phyloP scores from a whole-genome alignment of 495 filamentous ascomycete genomes.

The Aspergillus conjunctus region DNA sequence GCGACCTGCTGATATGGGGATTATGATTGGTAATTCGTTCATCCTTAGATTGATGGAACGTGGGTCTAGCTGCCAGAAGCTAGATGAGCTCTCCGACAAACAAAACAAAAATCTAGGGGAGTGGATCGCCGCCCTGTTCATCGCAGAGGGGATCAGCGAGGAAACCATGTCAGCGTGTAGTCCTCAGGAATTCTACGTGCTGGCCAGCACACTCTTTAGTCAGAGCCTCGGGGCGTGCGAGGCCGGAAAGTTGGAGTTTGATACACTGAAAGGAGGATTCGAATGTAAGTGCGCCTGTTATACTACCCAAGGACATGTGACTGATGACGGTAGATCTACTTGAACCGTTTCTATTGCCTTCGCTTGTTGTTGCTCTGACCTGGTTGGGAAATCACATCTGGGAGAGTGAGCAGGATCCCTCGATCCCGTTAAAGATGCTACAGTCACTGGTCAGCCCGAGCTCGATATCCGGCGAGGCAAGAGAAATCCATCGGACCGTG shows the following conservation, averaged over 20 bases:
- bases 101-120: conserved; percentile 75
- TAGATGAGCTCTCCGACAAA: conserved; percentile 68
- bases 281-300: conserved; percentile 65
- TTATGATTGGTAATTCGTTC: conserved; percentile 65
- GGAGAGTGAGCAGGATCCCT: conserved; percentile 61
- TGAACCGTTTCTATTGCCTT: conserved; percentile 86
- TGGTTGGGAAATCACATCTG: conserved; percentile 85
- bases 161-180: conserved; percentile 90
- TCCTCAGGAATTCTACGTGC: conserved; percentile 89
- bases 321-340: conserved; percentile 63
- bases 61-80: conserved; percentile 60
- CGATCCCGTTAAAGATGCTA: conserved; percentile 68
- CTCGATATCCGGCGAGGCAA: conserved; percentile 77
- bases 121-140: conserved; percentile 89
- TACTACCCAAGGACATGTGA: not conserved
- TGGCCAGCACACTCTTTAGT: conserved; percentile 86
- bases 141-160: conserved; percentile 78
- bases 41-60: conserved; percentile 72
- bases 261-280: conserved; percentile 81
- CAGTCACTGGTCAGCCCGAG: conserved; percentile 73
- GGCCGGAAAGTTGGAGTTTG: conserved; percentile 69
- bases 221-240: conserved; percentile 80
- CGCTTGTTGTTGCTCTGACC: conserved; percentile 75
- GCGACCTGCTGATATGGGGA: conserved; percentile 66
- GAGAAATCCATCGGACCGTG: conserved; percentile 78